Evolutionary conservation across 2,329 filamentous ascomycete species (phyloP), one percentile per base, ranked within the genome.

Genomic region (Fusarium humuli): DNA sequence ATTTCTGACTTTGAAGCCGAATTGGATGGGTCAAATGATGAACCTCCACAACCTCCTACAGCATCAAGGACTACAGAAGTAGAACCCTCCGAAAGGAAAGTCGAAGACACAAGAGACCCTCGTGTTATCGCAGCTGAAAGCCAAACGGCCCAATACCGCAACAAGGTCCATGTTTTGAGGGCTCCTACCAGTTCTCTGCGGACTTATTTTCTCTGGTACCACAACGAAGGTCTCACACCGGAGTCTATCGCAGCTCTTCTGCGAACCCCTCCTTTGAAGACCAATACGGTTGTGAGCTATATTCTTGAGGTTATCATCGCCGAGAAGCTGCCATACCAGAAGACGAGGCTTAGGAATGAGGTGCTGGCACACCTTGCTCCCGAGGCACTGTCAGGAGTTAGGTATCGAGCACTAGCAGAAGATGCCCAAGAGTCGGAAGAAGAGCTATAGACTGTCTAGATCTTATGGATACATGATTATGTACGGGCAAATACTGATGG

Each of bases 121-220:
- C 80, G 84, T 9, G 67, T 88, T 18, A 65, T 76, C 7, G 81
- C 81, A 3, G 85, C 85, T 7, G 82, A 86, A 20, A 66, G 75
- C 9, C 78, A 80, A 69, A 73, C 80, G 7, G 53, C 73, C 2
- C 67, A 79, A 20, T 85, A 84, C 70, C 80, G 77, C 16, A 68
- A 74, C 10, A 74, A 75, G 8, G 79, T 72, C 53, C 72, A 65
- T 2, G 61, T 57, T 10, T 25, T 77, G 2, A 69, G 57, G 10
- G 77, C 77, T 1, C 34, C 64, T 22, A 77, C 75, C 5, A 71
- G 82, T 3, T 75, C 79, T 4, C 77, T 92, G 3, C 84, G 88
- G 16, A 83, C 88, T 2, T 93, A 92, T 73, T 87, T 85, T 68
- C 78, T 93, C 22, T 93, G 91, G 91, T 81, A 89, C 57, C 67